A percentile compares a stretch with the other conserved stretches of the same genome.
phyloP scores from a whole-genome alignment of 768 basidiomycete species.

The Termitomyces heimii region DNA sequence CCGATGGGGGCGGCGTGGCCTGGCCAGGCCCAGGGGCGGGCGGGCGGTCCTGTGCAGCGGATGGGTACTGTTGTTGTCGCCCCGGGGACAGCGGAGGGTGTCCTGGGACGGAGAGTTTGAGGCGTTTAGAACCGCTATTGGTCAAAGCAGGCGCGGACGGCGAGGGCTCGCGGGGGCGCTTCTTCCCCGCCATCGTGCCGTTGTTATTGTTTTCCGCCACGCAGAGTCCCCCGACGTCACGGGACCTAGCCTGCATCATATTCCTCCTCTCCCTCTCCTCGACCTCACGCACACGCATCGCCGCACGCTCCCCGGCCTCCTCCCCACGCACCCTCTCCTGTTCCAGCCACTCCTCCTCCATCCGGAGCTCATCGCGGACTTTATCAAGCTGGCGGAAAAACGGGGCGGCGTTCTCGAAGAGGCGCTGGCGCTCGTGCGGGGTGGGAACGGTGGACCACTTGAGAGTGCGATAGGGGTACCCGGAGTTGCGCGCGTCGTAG shows the following conservation, averaged over 20 bases:
- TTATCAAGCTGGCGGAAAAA: conserved; percentile 9
- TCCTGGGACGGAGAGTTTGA: conserved; percentile 1
- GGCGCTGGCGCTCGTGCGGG: conserved; percentile 6
- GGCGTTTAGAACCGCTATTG: conserved; percentile 6
- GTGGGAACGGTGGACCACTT: conserved; percentile 1
- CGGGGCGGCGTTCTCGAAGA: not conserved
- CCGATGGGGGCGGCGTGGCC: conserved; percentile 6
- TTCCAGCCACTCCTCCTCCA: conserved; percentile 5
- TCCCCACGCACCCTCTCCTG: conserved; percentile 2
- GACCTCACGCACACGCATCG: not conserved
- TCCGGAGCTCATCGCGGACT: conserved; percentile 8
- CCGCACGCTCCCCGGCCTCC: not conserved
- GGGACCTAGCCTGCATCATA: too few relatives aligned
- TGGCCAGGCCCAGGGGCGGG: conserved; percentile 10
- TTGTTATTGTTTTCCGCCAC: too few relatives aligned
- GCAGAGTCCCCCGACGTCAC: too few relatives aligned
- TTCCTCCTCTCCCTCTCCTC: not conserved
- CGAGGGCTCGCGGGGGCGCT: conserved; percentile 12
- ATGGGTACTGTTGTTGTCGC: conserved; percentile 26
- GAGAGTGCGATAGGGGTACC: conserved; percentile 13
- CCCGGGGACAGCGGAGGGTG: conserved; percentile 21
- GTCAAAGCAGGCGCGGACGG: not conserved
- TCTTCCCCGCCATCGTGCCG: conserved; percentile 1
- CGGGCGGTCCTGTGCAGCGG: conserved; percentile 21
- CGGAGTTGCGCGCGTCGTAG: conserved; percentile 13